Evolutionary conservation across 805 yeast species (phyloP).

Genomic region (Nakazawaea sp.): DNA sequence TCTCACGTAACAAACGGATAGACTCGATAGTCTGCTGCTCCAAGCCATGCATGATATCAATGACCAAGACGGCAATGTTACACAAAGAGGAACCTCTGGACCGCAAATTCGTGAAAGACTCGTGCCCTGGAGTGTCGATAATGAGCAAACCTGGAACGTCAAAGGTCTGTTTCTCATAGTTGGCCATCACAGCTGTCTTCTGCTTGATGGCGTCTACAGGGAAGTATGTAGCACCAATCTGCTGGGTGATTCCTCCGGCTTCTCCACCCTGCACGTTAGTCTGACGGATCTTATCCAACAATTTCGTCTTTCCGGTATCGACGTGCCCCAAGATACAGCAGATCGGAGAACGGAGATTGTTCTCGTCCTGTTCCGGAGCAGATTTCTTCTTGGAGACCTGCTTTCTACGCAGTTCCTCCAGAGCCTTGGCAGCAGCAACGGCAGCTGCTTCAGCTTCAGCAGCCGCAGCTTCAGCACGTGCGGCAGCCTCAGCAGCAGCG

Average conservation of each 20-base stretch:
- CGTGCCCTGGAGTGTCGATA: constrained; percentile 99
- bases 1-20: constrained; percentile 82
- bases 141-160: constrained; percentile 96
- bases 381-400: constrained; percentile 20
- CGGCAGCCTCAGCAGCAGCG: constrained; percentile 21
- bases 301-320: constrained; percentile 98
- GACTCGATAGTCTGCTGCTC: constrained; percentile 98
- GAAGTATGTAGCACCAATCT: constrained; percentile 99
- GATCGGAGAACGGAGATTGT: constrained; percentile 92
- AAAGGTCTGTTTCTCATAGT: constrained; percentile 75
- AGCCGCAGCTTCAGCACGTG: constrained; percentile 19
- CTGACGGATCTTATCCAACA: constrained; percentile 94
- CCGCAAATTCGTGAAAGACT: constrained; percentile 95
- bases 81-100: constrained; percentile 98
- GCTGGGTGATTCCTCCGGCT: constrained; percentile 99
- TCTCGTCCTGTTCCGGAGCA: constrained; percentile 29
- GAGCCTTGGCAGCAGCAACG: constrained; percentile 10
- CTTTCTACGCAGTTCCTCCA: constrained; percentile 15
- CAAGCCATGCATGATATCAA: constrained; percentile 98
- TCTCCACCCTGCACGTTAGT: constrained; percentile 99
- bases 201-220: constrained; percentile 90
- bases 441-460: constrained; percentile 18
- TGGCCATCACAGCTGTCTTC: constrained; percentile 88
- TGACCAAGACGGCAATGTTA: constrained; percentile 97
- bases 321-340: constrained; percentile 99